These are phyloP conservation scores for Mycocentrospora acerina DNA, from an alignment of 2,329 filamentous ascomycete species.

Conservation along the genomic window DNA sequence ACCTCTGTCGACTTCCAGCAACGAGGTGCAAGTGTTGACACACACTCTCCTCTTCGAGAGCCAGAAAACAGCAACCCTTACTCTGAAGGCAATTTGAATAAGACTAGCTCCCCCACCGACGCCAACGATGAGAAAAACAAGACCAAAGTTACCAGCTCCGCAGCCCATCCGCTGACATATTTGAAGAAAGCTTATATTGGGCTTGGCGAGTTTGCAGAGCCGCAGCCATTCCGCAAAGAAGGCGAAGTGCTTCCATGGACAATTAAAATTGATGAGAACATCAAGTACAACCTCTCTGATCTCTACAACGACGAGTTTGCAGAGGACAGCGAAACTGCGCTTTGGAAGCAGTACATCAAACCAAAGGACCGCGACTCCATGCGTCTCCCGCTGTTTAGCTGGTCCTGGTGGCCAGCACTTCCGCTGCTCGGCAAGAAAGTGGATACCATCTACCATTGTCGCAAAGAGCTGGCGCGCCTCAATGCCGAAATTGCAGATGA, in stretches of 20 bases:
- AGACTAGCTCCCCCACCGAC: constrained; percentile 26
- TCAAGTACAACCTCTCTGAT: constrained; percentile 33
- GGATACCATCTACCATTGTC: constrained; percentile 90
- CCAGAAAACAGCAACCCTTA: constrained; percentile 26
- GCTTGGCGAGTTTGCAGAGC: constrained; percentile 43
- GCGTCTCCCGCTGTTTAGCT: constrained; percentile 60
- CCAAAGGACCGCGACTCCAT: constrained; percentile 83
- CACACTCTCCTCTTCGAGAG: constrained; percentile 30
- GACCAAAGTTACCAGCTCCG: constrained; percentile 17
- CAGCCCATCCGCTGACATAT: constrained; percentile 10
- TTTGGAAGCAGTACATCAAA: constrained; percentile 82
- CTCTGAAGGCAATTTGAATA: constrained; percentile 20
- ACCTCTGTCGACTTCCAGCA: constrained; percentile 27
- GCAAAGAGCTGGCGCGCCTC: constrained; percentile 79
- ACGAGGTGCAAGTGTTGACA: constrained; percentile 35
- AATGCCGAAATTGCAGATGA: constrained; percentile 92
- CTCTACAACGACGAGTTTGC: constrained; percentile 32
- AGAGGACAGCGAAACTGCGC: constrained; percentile 46
- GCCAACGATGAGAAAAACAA: constrained; percentile 20
- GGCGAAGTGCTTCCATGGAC: constrained; percentile 42
- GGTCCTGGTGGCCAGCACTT: constrained; percentile 74
- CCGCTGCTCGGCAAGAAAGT: constrained; percentile 85
- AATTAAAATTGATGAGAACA: constrained; percentile 23
- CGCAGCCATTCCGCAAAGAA: constrained; percentile 45
- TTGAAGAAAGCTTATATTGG: constrained; percentile 28